These are phyloP conservation scores for Russula compacta DNA, from an alignment of 768 basidiomycete genomes.

Conservation along the genomic window DNA sequence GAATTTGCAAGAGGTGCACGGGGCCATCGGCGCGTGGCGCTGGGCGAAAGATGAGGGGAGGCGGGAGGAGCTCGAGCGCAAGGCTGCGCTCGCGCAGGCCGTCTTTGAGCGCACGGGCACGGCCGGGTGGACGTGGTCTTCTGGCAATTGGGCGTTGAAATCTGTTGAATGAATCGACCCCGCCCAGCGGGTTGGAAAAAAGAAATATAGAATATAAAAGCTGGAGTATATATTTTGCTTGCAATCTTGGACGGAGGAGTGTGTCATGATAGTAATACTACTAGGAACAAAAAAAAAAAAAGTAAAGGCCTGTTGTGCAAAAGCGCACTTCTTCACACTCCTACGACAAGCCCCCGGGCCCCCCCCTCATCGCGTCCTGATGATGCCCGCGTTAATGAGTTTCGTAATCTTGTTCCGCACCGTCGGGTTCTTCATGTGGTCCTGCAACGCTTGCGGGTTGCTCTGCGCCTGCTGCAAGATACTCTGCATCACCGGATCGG, in stretches of 20 bases:
- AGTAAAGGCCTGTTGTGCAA: background rate
- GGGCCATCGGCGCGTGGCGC: slow-evolving; percentile 59
- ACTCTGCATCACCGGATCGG: slow-evolving; percentile 86
- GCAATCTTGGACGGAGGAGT: slow-evolving; percentile 26
- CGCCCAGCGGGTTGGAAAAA: background rate
- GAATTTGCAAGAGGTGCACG: slow-evolving; percentile 64
- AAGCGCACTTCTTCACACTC: background rate
- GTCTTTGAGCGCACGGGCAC: slow-evolving; percentile 43
- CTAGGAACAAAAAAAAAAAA: background rate
- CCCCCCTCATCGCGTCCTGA: slow-evolving; percentile 61
- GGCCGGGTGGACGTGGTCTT: slow-evolving; percentile 38
- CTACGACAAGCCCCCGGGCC: background rate
- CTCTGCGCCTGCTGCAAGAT: slow-evolving; percentile 91
- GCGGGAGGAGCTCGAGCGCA: slow-evolving; percentile 31
- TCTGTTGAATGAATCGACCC: background rate
- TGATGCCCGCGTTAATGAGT: slow-evolving; percentile 87
- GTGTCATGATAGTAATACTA: background rate
- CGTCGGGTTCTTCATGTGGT: slow-evolving; percentile 91
- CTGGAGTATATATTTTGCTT: background rate
- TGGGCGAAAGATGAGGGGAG: slow-evolving; percentile 38
- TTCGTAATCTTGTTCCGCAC: slow-evolving; percentile 80
- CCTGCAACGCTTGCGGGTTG: slow-evolving; percentile 82
- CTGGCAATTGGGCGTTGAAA: background rate
- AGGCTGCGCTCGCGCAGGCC: slow-evolving; percentile 36
- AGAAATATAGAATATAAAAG: background rate